Percentiles rank a stretch among this genome's conserved stretches.
Evolutionary conservation across 495 filamentous ascomycete genomes (phyloP).

Genomic region (Platismatia glauca): DNA sequence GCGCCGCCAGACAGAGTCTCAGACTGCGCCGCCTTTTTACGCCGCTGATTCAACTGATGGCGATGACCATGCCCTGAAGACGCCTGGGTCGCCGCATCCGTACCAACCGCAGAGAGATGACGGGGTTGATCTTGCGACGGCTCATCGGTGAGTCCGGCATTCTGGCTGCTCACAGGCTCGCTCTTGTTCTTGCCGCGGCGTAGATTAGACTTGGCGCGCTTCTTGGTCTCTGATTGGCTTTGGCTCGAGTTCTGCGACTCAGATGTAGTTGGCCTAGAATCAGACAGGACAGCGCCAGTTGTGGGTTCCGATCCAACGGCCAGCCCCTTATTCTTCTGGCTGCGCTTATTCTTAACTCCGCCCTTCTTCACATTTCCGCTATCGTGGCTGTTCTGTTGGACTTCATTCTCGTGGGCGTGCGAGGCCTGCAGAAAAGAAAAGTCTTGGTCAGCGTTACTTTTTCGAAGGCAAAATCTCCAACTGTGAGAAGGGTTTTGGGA

Average conservation of each 20-base stretch:
- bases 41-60: slow-evolving; percentile 3
- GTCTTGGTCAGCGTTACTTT: not conserved
- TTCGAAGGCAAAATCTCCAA: not conserved
- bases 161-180: slow-evolving; percentile 5
- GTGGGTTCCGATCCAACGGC: not conserved
- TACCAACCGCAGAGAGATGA: slow-evolving; percentile 5
- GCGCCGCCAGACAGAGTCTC: not conserved
- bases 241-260: not conserved
- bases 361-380: not conserved
- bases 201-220: not conserved
- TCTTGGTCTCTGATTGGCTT: not conserved
- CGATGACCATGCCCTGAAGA: not conserved
- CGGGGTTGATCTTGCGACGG: not conserved
- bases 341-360: not conserved
- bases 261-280: not conserved
- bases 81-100: not conserved
- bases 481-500: not conserved
- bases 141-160: slow-evolving; percentile 6
- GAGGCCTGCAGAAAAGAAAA: not conserved
- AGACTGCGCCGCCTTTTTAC: slow-evolving; percentile 1
- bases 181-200: slow-evolving; percentile 10
- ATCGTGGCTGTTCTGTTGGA: not conserved
- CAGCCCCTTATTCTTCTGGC: not conserved
- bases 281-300: not conserved
- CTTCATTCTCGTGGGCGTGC: not conserved